These are phyloP conservation scores for Aspergillus ustus DNA, from an alignment of 2,329 filamentous ascomycete species.

Conservation along the genomic window DNA sequence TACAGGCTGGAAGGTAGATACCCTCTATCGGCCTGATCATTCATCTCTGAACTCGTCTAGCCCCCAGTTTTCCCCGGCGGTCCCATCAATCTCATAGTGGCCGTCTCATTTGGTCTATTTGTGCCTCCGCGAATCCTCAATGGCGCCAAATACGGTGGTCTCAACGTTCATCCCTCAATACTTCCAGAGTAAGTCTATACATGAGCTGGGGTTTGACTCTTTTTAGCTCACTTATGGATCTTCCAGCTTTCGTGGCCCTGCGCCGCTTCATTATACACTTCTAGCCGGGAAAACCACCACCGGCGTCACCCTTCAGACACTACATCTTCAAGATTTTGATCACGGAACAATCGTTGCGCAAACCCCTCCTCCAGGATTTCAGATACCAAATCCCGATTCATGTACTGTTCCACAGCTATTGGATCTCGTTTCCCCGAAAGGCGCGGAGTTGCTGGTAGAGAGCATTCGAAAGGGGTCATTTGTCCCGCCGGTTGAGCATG, in stretches of 20 bases:
- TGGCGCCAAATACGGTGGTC: constrained; percentile 75
- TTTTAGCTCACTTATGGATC: background rate
- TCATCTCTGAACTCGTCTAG: constrained; percentile 41
- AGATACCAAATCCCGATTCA: constrained; percentile 53
- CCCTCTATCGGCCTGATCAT: background rate
- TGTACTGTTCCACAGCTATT: constrained; percentile 58
- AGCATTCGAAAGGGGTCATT: constrained; percentile 68
- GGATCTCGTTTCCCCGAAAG: constrained; percentile 63
- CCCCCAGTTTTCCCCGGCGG: constrained; percentile 55
- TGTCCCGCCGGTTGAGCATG: constrained; percentile 60
- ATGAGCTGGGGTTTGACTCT: background rate
- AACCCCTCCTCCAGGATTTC: constrained; percentile 61
- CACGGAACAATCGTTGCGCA: constrained; percentile 76
- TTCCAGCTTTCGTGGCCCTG: constrained; percentile 75
- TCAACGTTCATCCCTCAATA: constrained; percentile 93
- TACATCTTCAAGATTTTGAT: constrained; percentile 78
- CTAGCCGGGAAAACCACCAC: constrained; percentile 64
- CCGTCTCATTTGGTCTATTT: constrained; percentile 92
- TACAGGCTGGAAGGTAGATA: constrained; percentile 73
- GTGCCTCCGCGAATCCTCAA: constrained; percentile 77
- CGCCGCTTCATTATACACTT: constrained; percentile 85
- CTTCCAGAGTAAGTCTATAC: constrained; percentile 70
- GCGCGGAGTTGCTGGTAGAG: constrained; percentile 71
- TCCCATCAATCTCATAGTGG: constrained; percentile 77
- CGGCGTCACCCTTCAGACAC: constrained; percentile 84